Conservation (phyloP, 805 yeast genomes). For the Metschnikowia proteae region DNA sequence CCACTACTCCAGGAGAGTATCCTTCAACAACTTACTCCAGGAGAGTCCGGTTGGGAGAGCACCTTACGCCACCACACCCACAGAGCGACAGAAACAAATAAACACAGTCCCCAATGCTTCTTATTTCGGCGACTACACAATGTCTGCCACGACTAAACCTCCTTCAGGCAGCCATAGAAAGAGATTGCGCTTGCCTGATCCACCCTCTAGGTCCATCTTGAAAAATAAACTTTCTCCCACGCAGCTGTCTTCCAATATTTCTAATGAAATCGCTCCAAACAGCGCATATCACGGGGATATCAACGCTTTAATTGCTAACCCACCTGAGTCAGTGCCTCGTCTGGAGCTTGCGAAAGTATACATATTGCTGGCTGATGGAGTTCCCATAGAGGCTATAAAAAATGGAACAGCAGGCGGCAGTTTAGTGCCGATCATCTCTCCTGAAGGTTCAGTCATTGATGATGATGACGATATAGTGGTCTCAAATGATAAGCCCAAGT, state of each 20-base stretch:
- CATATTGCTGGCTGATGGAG: background rate
- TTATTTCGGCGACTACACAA: constrained; percentile 17
- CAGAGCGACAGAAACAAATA: constrained; percentile 20
- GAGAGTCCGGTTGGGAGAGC: constrained; percentile 6
- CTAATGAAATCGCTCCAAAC: constrained; percentile 12
- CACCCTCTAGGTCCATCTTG: constrained; percentile 39
- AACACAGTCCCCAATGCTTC: constrained; percentile 19
- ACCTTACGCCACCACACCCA: constrained; percentile 16
- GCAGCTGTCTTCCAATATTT: constrained; percentile 22
- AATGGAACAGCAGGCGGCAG: background rate
- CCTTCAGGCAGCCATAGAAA: constrained; percentile 13
- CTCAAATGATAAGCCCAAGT: constrained; percentile 5
- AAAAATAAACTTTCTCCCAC: constrained; percentile 33
- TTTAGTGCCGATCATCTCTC: no score
- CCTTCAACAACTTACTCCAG: constrained; percentile 42
- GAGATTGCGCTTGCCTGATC: constrained; percentile 22
- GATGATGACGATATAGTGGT: constrained; percentile 7
- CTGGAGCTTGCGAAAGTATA: constrained; percentile 16
- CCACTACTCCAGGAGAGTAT: constrained; percentile 35
- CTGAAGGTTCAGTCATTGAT: background rate
- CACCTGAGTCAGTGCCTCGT: constrained; percentile 14
- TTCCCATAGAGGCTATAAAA: background rate
- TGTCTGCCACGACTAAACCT: constrained; percentile 5
- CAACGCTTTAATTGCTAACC: constrained; percentile 16
- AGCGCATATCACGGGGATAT: constrained; percentile 20